Base-by-base conservation (phyloP, 768 basidiomycete species). In the Suillus ampliporus region DNA sequence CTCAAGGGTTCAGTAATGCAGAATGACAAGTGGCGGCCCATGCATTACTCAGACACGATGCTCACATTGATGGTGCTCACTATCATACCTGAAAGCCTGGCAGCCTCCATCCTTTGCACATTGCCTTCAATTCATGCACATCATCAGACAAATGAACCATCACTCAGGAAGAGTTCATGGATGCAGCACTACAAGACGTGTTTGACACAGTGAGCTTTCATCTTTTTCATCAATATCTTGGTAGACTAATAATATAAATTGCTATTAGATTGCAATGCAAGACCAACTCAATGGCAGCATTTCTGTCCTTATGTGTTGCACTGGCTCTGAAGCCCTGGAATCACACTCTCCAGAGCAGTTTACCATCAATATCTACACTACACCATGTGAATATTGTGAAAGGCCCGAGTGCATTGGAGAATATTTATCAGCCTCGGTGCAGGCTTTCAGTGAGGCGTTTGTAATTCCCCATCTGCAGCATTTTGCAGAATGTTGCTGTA, bases 371-470 rank as follows among this genome's bases (percentile, higher is more conserved):
- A 15, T 65, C 17, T 65, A 65, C 57, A 41, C 62, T 38, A 65
- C 64, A 35, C 61, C 53, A 8, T 19, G 37, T 1, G 58, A 59
- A 58, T 31, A 62, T 5, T 2, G 19, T 38, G 31, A 40, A 34
- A 34, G 14, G 5, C 9, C 44, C 14, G 44, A 59, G 31, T 11
- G 23, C 15, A 56, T 65, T 41, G 52, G 35, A 11, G 61, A 52
- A 31, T 52, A 53, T 26, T n/a, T 48, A 28, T 38, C 53, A 7
- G 37, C 50, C 14, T 41, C 59, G n/a, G 44, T 62, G 11, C 61
- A 65, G 46, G 58, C 58, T 5, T 65, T 65, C 43, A 53, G 23
- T 21, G 34, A 65, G 26, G 61, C 62, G 40, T 62, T 62, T 28
- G 61, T 48, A 6, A 35, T 65, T n/a, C 64, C 64, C 31, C 64